Percentiles rank a stretch among this genome's conserved stretches.
phyloP scores from a whole-genome alignment of 169 alveolate genomes.

The Toxoplasma gondii region DNA sequence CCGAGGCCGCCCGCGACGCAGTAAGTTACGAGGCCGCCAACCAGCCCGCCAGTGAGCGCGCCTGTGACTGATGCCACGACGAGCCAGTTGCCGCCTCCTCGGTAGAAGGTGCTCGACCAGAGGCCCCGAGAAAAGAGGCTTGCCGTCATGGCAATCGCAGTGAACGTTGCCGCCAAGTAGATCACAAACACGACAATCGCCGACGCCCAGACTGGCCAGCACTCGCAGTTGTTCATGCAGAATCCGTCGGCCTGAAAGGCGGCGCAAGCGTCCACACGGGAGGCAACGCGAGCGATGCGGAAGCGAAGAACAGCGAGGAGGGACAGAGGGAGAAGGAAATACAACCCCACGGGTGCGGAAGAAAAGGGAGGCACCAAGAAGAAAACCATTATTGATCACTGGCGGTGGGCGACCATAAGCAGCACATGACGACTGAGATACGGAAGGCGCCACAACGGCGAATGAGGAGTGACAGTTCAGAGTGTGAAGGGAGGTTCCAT shows the following conservation, averaged over 20 bases:
- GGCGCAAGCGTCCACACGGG: not conserved
- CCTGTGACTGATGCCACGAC: conserved; percentile 69
- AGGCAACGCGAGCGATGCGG: not conserved
- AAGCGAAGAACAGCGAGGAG: not conserved
- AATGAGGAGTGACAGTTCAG: no score
- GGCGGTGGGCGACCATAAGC: not conserved
- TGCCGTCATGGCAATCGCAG: conserved; percentile 35
- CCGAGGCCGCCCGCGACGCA: conserved; percentile 73
- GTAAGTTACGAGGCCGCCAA: conserved; percentile 73
- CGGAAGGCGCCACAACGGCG: no score
- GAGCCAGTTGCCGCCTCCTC: conserved; percentile 77
- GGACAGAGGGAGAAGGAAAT: not conserved
- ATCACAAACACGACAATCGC: conserved; percentile 9
- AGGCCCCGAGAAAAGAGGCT: conserved; percentile 60
- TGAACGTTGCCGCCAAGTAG: conserved; percentile 21
- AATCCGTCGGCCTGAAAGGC: conserved; percentile 15
- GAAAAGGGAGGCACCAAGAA: not conserved
- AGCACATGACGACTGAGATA: not conserved
- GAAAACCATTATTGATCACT: not conserved
- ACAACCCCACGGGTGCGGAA: not conserved
- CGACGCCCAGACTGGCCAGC: conserved; percentile 56
- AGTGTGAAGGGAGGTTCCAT: no score
- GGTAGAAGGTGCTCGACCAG: conserved; percentile 67
- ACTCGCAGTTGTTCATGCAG: conserved; percentile 16
- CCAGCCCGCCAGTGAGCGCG: conserved; percentile 66